These are phyloP conservation scores for Striga hermonthica DNA, from an alignment of 305 asterid genomes.

Conservation along the genomic window DNA sequence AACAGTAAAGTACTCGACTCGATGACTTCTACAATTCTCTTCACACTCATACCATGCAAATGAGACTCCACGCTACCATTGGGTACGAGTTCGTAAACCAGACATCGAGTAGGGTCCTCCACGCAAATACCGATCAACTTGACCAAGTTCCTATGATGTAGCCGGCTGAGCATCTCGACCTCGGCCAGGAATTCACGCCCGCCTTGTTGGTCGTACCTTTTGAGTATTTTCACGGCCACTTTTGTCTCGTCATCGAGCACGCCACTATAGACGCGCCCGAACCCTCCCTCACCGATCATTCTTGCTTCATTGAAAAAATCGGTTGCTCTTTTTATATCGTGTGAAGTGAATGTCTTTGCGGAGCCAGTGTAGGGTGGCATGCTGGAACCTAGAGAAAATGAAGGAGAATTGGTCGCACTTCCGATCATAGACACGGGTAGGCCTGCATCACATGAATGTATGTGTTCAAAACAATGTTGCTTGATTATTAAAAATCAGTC, in stretches of 20 bases:
- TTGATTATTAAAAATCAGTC: no score
- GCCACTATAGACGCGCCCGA: constrained; percentile 88
- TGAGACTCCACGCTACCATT: constrained; percentile 96
- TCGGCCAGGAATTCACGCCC: constrained; percentile 93
- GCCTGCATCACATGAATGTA: constrained; percentile 39
- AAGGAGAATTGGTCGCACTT: constrained; percentile 65
- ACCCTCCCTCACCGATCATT: constrained; percentile 96
- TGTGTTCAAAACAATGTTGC: neutral
- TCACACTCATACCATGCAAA: constrained; percentile 62
- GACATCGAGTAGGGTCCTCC: constrained; percentile 81
- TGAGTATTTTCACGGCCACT: constrained; percentile 84
- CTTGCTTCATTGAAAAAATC: constrained; percentile 71
- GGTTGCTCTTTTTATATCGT: constrained; percentile 78
- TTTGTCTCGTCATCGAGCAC: constrained; percentile 70
- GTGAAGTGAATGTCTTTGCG: constrained; percentile 62
- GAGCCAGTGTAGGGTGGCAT: constrained; percentile 80
- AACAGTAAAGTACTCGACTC: neutral
- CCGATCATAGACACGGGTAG: constrained; percentile 49
- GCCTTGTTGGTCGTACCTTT: constrained; percentile 89
- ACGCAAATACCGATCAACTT: constrained; percentile 85
- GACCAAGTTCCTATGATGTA: constrained; percentile 94
- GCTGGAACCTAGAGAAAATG: constrained; percentile 76
- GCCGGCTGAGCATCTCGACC: constrained; percentile 98
- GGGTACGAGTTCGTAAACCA: constrained; percentile 80
- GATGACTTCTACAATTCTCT: neutral